Percentiles rank a stretch among this genome's conserved stretches.
phyloP scores from a whole-genome alignment of 2,329 filamentous ascomycete genomes.

The Xylaria sp. region DNA sequence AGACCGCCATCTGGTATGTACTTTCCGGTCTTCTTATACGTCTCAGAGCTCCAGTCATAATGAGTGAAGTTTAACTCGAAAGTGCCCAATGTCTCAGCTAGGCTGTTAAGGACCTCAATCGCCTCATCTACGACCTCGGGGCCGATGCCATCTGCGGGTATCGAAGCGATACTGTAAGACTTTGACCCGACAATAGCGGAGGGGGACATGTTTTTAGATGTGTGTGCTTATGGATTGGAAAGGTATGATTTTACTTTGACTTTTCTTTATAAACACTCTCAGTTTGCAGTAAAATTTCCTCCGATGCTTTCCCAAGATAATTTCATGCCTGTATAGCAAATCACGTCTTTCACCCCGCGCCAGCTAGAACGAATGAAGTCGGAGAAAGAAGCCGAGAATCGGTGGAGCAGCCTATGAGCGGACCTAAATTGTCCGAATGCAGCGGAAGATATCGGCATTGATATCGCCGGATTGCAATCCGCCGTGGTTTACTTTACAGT shows the following conservation, averaged over 20 bases:
- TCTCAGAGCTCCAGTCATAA: constrained; percentile 74
- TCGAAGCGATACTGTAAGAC: constrained; percentile 65
- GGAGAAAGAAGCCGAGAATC: not conserved
- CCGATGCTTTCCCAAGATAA: not conserved
- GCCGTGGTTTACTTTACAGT: not conserved
- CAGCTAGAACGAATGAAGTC: not conserved
- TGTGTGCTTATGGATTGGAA: not conserved
- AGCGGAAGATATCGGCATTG: constrained; percentile 13
- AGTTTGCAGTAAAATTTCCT: not conserved
- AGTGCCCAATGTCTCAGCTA: constrained; percentile 61
- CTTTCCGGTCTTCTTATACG: constrained; percentile 71
- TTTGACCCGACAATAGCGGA: constrained; percentile 41
- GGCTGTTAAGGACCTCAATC: constrained; percentile 67
- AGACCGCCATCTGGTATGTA: constrained; percentile 72
- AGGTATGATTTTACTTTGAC: not conserved
- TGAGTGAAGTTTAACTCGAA: constrained; percentile 71
- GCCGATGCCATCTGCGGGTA: constrained; percentile 72
- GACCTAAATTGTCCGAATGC: constrained; percentile 21
- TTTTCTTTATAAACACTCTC: not conserved
- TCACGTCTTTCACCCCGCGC: not conserved
- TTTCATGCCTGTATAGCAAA: not conserved
- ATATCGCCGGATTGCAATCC: not conserved
- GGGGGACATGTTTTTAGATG: constrained; percentile 35
- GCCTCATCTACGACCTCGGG: constrained; percentile 70
- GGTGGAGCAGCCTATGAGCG: constrained; percentile 13